phyloP scores from a whole-genome alignment of 306 rosid genomes.

The Malus domestica region ASM211411v1 NC_041792.1:26478907-26479406 shows the following conservation, averaged over 20 bases:
- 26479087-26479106: background rate
- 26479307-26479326: background rate
- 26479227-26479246: slow-evolving; percentile 35
- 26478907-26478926: background rate
- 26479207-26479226: slow-evolving; percentile 36
- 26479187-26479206: slow-evolving; percentile 26
- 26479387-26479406: slow-evolving; percentile 8
- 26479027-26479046: slow-evolving; percentile 41
- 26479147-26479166: slow-evolving; percentile 13
- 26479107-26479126: slow-evolving; percentile 10
- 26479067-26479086: slow-evolving; percentile 16
- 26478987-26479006: slow-evolving; percentile 42
- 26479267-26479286: background rate
- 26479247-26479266: background rate
- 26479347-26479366: slow-evolving; percentile 6
- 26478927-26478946: slow-evolving; percentile 31
- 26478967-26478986: slow-evolving; percentile 36
- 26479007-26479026: slow-evolving; percentile 43
- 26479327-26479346: background rate
- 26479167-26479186: slow-evolving; percentile 24
- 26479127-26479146: slow-evolving; percentile 12
- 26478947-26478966: slow-evolving; percentile 33
- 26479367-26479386: background rate
- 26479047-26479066: slow-evolving; percentile 31
- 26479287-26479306: slow-evolving; percentile 19